Evolutionary conservation across 2,329 filamentous ascomycete genomes (phyloP).

Genomic region (Fusarium ambrosium): DNA sequence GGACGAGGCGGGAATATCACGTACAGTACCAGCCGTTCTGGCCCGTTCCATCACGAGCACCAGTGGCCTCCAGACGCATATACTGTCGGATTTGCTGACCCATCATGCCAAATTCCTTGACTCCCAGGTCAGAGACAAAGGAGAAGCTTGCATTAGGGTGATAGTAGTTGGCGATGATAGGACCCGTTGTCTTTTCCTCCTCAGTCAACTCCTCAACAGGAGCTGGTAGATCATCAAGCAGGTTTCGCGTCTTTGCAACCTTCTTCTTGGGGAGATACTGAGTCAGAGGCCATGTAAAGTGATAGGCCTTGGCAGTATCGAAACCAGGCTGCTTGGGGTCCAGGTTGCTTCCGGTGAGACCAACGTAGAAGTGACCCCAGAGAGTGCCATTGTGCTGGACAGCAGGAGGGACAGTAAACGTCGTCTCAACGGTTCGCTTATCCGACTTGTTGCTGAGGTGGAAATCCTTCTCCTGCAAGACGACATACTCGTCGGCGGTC

Average conservation of each 20-base stretch:
- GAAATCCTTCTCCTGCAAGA: constrained; percentile 86
- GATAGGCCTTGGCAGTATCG: constrained; percentile 81
- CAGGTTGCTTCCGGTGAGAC: constrained; percentile 78
- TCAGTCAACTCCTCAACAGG: constrained; percentile 62
- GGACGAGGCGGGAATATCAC: constrained; percentile 24
- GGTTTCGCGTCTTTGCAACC: constrained; percentile 85
- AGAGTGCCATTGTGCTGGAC: constrained; percentile 95
- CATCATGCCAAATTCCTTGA: constrained; percentile 74
- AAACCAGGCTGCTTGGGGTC: constrained; percentile 82
- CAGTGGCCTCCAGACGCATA: constrained; percentile 82
- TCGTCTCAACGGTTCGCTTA: constrained; percentile 80
- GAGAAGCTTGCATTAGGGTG: constrained; percentile 95
- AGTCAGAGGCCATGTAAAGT: constrained; percentile 88
- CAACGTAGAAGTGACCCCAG: constrained; percentile 94
- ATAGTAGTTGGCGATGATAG: constrained; percentile 88
- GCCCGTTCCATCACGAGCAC: constrained; percentile 85
- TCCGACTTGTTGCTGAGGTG: constrained; percentile 84
- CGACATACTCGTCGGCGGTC: constrained; percentile 75
- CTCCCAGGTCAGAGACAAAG: constrained; percentile 84
- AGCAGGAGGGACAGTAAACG: constrained; percentile 79
- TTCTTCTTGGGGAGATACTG: constrained; percentile 95
- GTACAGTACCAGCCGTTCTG: constrained; percentile 90
- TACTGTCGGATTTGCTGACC: constrained; percentile 83
- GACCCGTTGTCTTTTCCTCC: constrained; percentile 68
- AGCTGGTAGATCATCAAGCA: constrained; percentile 71